Conservation (phyloP, 371 early-diverging fungal genomes). For the Mucor sp. region DNA sequence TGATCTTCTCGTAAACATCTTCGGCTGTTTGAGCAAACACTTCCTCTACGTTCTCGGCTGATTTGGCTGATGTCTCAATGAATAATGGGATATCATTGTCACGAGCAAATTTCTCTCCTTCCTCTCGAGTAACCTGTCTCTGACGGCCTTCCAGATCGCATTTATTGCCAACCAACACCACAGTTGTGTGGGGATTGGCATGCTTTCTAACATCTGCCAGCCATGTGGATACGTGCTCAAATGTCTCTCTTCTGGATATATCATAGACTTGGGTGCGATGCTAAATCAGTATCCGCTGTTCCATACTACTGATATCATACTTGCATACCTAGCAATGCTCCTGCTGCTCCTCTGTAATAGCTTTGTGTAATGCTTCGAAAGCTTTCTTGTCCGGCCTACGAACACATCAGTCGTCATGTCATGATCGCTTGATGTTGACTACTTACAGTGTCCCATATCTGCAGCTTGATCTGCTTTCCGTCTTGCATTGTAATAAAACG, state of each 20-base stretch:
- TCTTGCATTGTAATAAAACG: constrained; percentile 73
- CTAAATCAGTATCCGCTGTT: neutral
- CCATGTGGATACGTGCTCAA: constrained; percentile 92
- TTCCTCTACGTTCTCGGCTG: constrained; percentile 88
- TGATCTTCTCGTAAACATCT: constrained; percentile 84
- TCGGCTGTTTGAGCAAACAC: constrained; percentile 79
- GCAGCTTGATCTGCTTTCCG: constrained; percentile 89
- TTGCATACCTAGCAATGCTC: constrained; percentile 74
- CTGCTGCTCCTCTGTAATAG: constrained; percentile 98
- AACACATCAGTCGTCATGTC: constrained; percentile 41
- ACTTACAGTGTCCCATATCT: constrained; percentile 98
- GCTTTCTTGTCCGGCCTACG: constrained; percentile 90
- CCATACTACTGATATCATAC: neutral
- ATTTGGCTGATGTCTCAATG: constrained; percentile 95
- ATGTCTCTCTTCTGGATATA: constrained; percentile 85
- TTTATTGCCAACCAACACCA: constrained; percentile 95
- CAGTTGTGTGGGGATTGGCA: constrained; percentile 89
- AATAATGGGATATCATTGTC: constrained; percentile 83
- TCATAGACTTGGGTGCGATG: constrained; percentile 51
- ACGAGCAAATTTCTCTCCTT: constrained; percentile 88
- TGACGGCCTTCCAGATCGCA: constrained; percentile 77
- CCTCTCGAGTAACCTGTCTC: constrained; percentile 83
- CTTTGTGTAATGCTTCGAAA: constrained; percentile 96
- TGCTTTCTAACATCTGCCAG: constrained; percentile 87
- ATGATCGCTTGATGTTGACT: constrained; percentile 10